Conservation (phyloP, 2,329 filamentous ascomycete species). For the Monilinia aucupariae region DNA sequence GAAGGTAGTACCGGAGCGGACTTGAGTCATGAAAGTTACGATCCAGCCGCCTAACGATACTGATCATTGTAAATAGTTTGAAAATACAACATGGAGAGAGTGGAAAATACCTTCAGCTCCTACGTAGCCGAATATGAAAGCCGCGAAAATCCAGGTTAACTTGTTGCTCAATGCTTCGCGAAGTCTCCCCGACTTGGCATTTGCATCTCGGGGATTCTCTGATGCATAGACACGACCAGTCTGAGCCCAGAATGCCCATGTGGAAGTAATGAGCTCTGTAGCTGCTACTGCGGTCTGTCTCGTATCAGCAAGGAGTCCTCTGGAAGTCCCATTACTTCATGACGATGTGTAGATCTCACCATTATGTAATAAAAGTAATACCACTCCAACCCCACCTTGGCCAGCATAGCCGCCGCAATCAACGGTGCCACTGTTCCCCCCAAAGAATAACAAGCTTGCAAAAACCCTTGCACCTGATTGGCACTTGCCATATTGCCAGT, state of each 20-base stretch:
- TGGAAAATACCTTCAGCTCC: constrained; percentile 52
- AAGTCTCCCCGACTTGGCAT: constrained; percentile 21
- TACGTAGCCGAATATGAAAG: constrained; percentile 74
- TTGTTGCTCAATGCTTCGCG: constrained; percentile 40
- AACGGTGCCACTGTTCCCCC: constrained; percentile 62
- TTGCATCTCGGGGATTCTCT: constrained; percentile 43
- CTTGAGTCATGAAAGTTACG: constrained; percentile 77
- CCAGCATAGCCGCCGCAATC: constrained; percentile 47
- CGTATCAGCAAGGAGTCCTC: not conserved
- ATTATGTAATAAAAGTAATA: constrained; percentile 73
- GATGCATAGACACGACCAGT: constrained; percentile 53
- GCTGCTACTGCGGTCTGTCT: constrained; percentile 47
- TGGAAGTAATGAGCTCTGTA: constrained; percentile 49
- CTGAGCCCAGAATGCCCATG: constrained; percentile 56
- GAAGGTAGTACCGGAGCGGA: constrained; percentile 65
- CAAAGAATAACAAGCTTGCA: constrained; percentile 68
- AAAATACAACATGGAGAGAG: too few relatives aligned
- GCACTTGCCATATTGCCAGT: constrained; percentile 60
- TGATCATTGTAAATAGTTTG: constrained; percentile 14
- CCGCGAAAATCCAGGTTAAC: constrained; percentile 60
- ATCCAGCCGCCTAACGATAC: constrained; percentile 75
- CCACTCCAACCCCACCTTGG: constrained; percentile 57
- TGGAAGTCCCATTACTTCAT: not conserved
- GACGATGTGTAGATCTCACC: constrained; percentile 40
- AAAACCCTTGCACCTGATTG: constrained; percentile 67